Conservation (phyloP, 106 monocot species). For the Posidonia australis region DNA sequence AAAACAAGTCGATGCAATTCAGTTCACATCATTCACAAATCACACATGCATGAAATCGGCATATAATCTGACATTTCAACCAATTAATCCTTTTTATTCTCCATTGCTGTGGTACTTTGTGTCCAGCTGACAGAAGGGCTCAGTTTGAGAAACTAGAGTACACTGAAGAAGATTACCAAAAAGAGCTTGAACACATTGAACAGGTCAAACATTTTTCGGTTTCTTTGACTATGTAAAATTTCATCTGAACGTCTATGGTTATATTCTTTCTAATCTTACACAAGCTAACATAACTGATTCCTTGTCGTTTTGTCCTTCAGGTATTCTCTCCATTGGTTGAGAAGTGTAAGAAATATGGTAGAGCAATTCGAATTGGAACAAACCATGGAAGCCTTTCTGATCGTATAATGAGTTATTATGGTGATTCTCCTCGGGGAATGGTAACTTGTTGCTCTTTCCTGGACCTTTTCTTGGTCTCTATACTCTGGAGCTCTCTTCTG, state of each 20-base stretch:
- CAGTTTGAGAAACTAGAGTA: conserved; percentile 90
- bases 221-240: neutral
- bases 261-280: too few relatives aligned
- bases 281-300: neutral
- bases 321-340: conserved; percentile 96
- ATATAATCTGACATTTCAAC: neutral
- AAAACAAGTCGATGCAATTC: too few relatives aligned
- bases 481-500: neutral
- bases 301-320: conserved; percentile 21
- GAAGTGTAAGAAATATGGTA: conserved; percentile 96
- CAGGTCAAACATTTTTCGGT: conserved; percentile 39
- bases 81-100: neutral
- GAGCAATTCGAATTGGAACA: conserved; percentile 98
- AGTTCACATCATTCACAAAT: too few relatives aligned
- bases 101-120: neutral
- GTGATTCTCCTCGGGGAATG: conserved; percentile 99
- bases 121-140: conserved; percentile 32
- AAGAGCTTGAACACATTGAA: conserved; percentile 98
- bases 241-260: neutral
- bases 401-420: conserved; percentile 99
- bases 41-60: neutral
- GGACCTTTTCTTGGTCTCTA: neutral
- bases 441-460: conserved; percentile 27
- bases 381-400: conserved; percentile 99
- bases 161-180: conserved; percentile 84